Percentiles rank a stretch among this genome's conserved stretches.
These are phyloP conservation scores for Gnaphalium uliginosum DNA, from an alignment of 129 eudicot species.

Conservation along the genomic window DNA sequence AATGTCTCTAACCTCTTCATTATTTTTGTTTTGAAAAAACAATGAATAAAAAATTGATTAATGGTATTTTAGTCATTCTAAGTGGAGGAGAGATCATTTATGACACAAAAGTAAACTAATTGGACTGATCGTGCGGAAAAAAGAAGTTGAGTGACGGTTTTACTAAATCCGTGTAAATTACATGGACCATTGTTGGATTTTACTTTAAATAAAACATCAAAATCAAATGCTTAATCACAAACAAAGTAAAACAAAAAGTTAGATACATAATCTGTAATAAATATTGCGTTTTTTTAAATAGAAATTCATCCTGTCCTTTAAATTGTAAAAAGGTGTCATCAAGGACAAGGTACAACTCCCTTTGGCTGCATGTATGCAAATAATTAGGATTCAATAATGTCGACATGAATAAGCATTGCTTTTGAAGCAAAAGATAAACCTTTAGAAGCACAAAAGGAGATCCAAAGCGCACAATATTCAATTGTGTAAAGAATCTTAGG, in stretches of 20 bases:
- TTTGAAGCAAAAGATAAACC: slow-evolving; percentile 30
- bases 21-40: too few relatives aligned
- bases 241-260: neutral
- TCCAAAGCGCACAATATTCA: slow-evolving; percentile 25
- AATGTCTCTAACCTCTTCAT: too few relatives aligned
- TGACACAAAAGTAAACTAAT: too few relatives aligned
- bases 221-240: neutral
- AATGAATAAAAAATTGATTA: too few relatives aligned
- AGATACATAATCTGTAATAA: neutral
- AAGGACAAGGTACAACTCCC: slow-evolving; percentile 39
- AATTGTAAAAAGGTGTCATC: slow-evolving; percentile 28
- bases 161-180: too few relatives aligned
- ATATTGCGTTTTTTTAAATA: neutral
- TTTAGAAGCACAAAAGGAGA: slow-evolving; percentile 17
- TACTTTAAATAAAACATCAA: too few relatives aligned
- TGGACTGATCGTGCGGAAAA: too few relatives aligned
- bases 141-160: too few relatives aligned
- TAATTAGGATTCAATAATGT: slow-evolving; percentile 29
- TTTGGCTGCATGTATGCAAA: slow-evolving; percentile 26
- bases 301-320: slow-evolving; percentile 22
- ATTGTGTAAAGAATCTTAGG: slow-evolving; percentile 11
- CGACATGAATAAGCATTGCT: slow-evolving; percentile 37
- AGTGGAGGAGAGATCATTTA: too few relatives aligned
- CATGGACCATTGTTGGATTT: too few relatives aligned
- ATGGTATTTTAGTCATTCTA: too few relatives aligned